These are phyloP conservation scores for Alternaria postmessia DNA, from an alignment of 2,329 filamentous ascomycete genomes.

Conservation along the genomic window DNA sequence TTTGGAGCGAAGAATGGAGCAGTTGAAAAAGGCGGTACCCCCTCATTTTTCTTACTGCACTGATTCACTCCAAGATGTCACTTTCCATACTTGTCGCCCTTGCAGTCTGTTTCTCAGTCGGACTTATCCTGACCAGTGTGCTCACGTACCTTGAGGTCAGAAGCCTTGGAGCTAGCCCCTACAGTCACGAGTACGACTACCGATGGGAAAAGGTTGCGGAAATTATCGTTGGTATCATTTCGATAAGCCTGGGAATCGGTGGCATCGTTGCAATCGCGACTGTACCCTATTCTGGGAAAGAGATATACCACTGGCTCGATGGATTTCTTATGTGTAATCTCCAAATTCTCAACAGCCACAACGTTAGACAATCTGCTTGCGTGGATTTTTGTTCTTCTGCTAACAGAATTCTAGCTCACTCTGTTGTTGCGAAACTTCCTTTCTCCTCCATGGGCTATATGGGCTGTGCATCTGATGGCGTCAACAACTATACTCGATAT, in stretches of 20 bases:
- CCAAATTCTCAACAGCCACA: conserved; percentile 10
- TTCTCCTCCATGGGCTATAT: conserved; percentile 12
- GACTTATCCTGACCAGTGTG: conserved; percentile 7
- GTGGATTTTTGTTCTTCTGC: neutral
- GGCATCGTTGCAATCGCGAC: conserved; percentile 11
- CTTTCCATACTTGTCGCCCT: conserved; percentile 10
- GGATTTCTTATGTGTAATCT: conserved; percentile 16
- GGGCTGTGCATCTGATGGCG: conserved; percentile 3
- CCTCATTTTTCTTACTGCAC: conserved; percentile 12
- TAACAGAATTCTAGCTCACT: conserved; percentile 11
- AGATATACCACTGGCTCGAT: conserved; percentile 10
- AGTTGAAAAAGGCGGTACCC: conserved; percentile 11
- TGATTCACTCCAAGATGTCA: conserved; percentile 3
- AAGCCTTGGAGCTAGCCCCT: neutral
- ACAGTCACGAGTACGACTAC: conserved; percentile 5
- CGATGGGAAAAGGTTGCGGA: conserved; percentile 4
- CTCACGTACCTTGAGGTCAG: conserved; percentile 11
- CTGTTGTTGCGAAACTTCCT: conserved; percentile 6
- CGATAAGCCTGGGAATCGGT: conserved; percentile 1
- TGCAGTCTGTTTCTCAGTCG: conserved; percentile 8
- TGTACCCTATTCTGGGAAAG: neutral
- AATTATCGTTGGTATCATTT: conserved; percentile 1
- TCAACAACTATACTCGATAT: conserved; percentile 11
- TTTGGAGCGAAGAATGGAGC: neutral
- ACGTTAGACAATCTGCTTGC: conserved; percentile 5